Conservation (phyloP, 345 rosid species). For the Salix koriyanagi region DNA sequence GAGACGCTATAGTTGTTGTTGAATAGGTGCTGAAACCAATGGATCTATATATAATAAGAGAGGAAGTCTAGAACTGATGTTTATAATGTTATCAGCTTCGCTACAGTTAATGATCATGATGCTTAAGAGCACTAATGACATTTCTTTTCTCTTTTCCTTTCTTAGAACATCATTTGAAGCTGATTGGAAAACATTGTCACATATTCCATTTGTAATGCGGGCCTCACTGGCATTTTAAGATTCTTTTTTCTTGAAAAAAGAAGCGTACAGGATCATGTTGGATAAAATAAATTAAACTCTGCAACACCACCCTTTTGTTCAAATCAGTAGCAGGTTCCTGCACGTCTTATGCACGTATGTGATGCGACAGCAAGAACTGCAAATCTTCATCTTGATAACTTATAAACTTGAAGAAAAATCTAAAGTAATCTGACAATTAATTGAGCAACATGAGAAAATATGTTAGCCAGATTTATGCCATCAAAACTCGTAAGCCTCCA, state of each 20-base stretch:
- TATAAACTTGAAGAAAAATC: neutral
- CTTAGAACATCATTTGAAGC: conserved; percentile 13
- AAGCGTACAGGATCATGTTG: neutral
- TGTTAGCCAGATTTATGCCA: too few species aligned
- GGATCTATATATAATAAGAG: conserved; percentile 22
- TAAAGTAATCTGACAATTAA: neutral
- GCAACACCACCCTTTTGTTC: neutral
- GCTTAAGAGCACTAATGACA: too few species aligned
- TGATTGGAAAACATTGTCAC: conserved; percentile 17
- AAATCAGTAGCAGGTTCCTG: neutral
- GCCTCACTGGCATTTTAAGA: conserved; percentile 14
- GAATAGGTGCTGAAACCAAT: conserved; percentile 1
- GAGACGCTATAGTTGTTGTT: neutral
- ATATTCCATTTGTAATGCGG: conserved; percentile 30
- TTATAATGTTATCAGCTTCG: too few species aligned
- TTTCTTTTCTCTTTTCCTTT: neutral
- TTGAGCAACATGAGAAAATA: too few species aligned
- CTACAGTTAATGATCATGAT: too few species aligned
- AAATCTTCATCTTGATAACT: neutral
- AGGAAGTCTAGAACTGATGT: neutral
- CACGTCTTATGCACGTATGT: neutral
- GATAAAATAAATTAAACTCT: neutral
- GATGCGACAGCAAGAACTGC: neutral
- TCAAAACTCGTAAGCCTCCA: too few species aligned
- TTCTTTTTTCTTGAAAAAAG: conserved; percentile 8